Base-by-base conservation (phyloP, 768 basidiomycete species). In the Russula dissimulans region DNA sequence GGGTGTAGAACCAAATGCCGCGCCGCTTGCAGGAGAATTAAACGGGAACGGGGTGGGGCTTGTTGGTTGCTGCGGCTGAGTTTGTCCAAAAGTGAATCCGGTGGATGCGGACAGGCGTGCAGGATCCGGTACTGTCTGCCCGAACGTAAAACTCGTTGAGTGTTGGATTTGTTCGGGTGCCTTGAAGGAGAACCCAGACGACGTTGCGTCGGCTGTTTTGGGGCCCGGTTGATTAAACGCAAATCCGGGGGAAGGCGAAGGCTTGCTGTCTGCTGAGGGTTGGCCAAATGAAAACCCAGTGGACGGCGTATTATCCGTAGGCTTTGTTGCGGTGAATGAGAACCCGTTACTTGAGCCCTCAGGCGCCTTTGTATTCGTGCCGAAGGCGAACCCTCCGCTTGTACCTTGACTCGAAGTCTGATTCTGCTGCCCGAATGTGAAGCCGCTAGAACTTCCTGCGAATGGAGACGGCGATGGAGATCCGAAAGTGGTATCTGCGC, bases 331-430 rank as follows among this genome's bases (percentile, higher is more conserved):
- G n/a, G 57, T 17, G 31, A 65, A 65, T 18, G 64, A 52, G 38
- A 67, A 64, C 10, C 77, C 76, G 59, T 82, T 83, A 26, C 75
- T 65, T 60, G 70, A 56, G 43, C 58, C 36, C 32, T 60, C 64
- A 22, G 64, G 22, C 10, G 72, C 61, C 36, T 71, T 64, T 45
- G 70, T 73, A n/a, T 74, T 69, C 29, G 69, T 52, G 15, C 69
- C 69, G 64, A 86, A 85, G 1, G 79, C 68, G 66, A 87, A 84
- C 43, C 72, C 74, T 38, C 62, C 65, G 11, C 56, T 55, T 18
- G 73, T 68, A 47, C 75, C 77, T 60, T 71, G 64, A 52, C 49
- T 57, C 38, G 55, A 49, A n/a, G 64, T 46, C 17, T 71, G 65
- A 15, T 69, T 64, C 48, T 70, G 69, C 36, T 69, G 62, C 15